phyloP scores from a whole-genome alignment of 805 yeast genomes.

The Barnettozyma pratensis region DNA sequence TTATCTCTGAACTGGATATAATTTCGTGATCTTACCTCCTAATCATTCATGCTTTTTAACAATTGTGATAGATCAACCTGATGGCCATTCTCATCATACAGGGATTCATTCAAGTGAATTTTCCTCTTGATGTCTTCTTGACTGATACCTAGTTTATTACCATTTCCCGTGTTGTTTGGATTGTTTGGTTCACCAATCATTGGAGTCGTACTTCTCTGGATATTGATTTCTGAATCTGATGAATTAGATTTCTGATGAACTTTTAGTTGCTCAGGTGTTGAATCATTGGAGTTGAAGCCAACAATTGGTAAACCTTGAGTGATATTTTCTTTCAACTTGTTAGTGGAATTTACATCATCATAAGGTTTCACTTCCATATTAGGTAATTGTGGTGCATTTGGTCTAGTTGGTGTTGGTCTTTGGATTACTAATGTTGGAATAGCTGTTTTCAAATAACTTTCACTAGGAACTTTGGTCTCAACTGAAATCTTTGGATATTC shows the following conservation, averaged over 20 bases:
- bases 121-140: not conserved
- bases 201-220: constrained; percentile 15
- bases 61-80: constrained; percentile 3
- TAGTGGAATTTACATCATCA: no score
- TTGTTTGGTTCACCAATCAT: constrained; percentile 17
- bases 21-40: not conserved
- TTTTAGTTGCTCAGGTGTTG: not conserved
- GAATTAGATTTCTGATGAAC: not conserved
- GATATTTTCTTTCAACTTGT: no score
- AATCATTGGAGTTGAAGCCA: no score
- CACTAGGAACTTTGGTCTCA: not conserved
- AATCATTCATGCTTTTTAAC: not conserved
- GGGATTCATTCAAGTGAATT: constrained; percentile 3
- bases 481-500: constrained; percentile 1
- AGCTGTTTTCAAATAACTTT: not conserved
- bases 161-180: constrained; percentile 1
- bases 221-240: not conserved
- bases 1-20: no score
- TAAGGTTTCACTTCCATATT: not conserved
- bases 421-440: constrained; percentile 10
- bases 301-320: no score
- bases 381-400: constrained; percentile 6
- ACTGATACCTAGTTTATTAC: not conserved
- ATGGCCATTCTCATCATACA: constrained; percentile 4
- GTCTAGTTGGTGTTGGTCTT: constrained; percentile 15